These are phyloP conservation scores for Trichoderma breve DNA, from an alignment of 2,329 filamentous ascomycete genomes.

Conservation along the genomic window DNA sequence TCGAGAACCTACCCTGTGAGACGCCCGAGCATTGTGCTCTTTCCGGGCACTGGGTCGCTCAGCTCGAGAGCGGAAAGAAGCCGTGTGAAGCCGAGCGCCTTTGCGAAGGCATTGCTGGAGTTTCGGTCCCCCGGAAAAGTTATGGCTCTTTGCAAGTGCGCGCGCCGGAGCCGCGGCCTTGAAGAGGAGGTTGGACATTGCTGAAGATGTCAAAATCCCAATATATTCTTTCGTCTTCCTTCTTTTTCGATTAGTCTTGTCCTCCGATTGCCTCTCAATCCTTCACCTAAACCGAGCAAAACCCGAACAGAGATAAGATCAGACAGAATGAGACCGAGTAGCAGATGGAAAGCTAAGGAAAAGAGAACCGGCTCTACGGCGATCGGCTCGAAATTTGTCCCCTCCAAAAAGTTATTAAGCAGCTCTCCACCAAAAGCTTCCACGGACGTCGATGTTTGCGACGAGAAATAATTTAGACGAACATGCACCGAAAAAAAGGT, in stretches of 20 bases:
- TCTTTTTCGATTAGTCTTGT: background rate
- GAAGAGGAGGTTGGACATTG: slow-evolving; percentile 45
- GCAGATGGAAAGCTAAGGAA: background rate
- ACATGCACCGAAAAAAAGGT: background rate
- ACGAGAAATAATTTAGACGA: slow-evolving; percentile 1
- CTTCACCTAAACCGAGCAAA: background rate
- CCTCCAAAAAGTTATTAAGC: slow-evolving; percentile 16
- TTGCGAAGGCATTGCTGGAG: slow-evolving; percentile 42
- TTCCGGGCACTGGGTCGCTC: slow-evolving; percentile 25
- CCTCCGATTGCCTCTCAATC: background rate
- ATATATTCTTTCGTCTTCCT: background rate
- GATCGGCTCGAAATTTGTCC: slow-evolving; percentile 14
- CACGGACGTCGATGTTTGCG: slow-evolving; percentile 10
- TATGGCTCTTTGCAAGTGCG: slow-evolving; percentile 43
- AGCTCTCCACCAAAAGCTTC: slow-evolving; percentile 8
- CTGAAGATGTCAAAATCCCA: background rate
- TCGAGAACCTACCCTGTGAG: slow-evolving; percentile 30
- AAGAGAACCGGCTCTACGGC: background rate
- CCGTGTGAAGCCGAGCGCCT: slow-evolving; percentile 36
- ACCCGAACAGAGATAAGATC: background rate
- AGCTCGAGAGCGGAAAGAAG: slow-evolving; percentile 26
- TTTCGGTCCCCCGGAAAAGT: slow-evolving; percentile 38
- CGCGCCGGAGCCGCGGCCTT: slow-evolving; percentile 48
- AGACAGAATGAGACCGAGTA: background rate
- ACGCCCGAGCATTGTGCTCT: slow-evolving; percentile 22